These are phyloP conservation scores for Fusarium lyarnte DNA, from an alignment of 2,329 filamentous ascomycete species.

Conservation along the genomic window DNA sequence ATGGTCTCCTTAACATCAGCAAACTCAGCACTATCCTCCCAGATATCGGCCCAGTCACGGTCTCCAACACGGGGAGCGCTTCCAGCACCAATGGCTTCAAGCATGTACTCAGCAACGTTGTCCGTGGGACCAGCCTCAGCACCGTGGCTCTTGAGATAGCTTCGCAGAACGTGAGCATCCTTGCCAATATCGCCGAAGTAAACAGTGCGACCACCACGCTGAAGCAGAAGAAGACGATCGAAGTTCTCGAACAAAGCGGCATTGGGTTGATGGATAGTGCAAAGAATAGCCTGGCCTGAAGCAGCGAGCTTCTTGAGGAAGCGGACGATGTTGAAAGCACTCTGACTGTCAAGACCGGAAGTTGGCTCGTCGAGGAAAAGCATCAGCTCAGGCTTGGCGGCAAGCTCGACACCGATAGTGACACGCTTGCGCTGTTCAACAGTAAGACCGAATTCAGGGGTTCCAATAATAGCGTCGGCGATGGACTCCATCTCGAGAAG, in stretches of 20 bases:
- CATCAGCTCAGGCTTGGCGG: slow-evolving; percentile 80
- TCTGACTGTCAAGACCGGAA: slow-evolving; percentile 70
- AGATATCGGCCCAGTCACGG: slow-evolving; percentile 83
- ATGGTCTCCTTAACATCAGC: slow-evolving; percentile 74
- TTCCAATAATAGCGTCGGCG: slow-evolving; percentile 67
- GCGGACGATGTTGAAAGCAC: slow-evolving; percentile 79
- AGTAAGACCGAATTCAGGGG: slow-evolving; percentile 74
- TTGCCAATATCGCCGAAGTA: slow-evolving; percentile 88
- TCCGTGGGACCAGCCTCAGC: slow-evolving; percentile 66
- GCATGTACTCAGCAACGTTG: slow-evolving; percentile 81
- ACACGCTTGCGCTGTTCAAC: slow-evolving; percentile 76
- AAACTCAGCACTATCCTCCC: slow-evolving; percentile 77
- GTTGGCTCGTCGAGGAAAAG: slow-evolving; percentile 85
- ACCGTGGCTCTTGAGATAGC: slow-evolving; percentile 68
- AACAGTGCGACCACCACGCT: slow-evolving; percentile 81
- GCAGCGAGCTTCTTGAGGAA: slow-evolving; percentile 80
- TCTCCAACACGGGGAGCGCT: slow-evolving; percentile 76
- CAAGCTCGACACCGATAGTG: slow-evolving; percentile 92
- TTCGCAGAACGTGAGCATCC: slow-evolving; percentile 76
- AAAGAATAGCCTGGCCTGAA: slow-evolving; percentile 88
- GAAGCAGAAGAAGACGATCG: slow-evolving; percentile 80
- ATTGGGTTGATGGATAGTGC: slow-evolving; percentile 92
- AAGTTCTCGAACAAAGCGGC: slow-evolving; percentile 89
- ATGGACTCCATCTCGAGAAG: slow-evolving; percentile 68
- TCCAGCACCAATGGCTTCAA: slow-evolving; percentile 83